phyloP scores from a whole-genome alignment of 345 rosid species.

The Mangifera indica region DNA sequence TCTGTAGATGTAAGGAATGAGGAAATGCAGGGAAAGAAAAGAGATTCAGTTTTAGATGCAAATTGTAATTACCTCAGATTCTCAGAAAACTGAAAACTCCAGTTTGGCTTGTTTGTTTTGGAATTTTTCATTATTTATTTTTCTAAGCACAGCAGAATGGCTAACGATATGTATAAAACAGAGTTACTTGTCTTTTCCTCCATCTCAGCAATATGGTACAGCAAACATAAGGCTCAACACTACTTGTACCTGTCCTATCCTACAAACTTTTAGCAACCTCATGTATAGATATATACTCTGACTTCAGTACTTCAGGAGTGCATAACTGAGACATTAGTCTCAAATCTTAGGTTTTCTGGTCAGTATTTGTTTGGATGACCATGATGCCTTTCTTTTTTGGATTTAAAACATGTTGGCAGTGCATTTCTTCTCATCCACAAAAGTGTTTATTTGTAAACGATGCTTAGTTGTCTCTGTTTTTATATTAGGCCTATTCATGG shows the following conservation, averaged over 20 bases:
- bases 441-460: neutral
- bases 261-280: neutral
- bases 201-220: neutral
- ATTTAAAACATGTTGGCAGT: neutral
- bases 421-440: neutral
- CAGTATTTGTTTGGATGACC: neutral
- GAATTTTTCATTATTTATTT: neutral
- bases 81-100: neutral
- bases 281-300: neutral
- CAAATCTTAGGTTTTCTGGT: neutral
- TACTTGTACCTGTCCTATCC: neutral
- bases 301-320: no score
- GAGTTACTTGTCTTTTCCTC: neutral
- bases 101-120: conserved; percentile 6
- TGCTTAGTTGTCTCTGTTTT: neutral
- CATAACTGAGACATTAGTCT: neutral
- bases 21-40: conserved; percentile 7
- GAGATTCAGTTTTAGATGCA: conserved; percentile 3
- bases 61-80: neutral
- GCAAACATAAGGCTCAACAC: neutral
- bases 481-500: neutral
- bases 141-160: neutral
- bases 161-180: neutral
- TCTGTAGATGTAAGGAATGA: conserved; percentile 9
- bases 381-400: neutral